Evolutionary conservation across 148 eudicot species (phyloP), one percentile per base, ranked within the genome.

Genomic region (Fagopyrum esculentum): DNA sequence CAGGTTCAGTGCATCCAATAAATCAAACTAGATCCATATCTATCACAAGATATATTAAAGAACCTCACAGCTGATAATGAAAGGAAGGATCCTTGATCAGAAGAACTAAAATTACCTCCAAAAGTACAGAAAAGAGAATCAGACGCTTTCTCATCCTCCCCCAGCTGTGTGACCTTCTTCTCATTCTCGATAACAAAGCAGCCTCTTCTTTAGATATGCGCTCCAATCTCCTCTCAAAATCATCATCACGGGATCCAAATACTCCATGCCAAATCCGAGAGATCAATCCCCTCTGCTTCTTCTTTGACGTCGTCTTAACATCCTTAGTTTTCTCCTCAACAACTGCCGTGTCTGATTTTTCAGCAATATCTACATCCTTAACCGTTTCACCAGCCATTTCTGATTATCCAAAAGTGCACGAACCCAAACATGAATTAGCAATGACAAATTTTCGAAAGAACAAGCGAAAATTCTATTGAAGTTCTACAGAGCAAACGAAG

Each of bases 161-260:
- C 86, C 84, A 87, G 71, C 83, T 85, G 74, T 77, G 81, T 64
- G 96, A 83, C 82, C 96, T 85, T 84, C 78, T 84, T 73, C 85
- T 84, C 83, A 90, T 89, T 81, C 92, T 83, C 69, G 81, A 78
- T 30, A 89, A 78, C 81, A 90, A 77, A 78, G 83, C 44, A 69
- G 87, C 85, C 76, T 93, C 98, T 76, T 90, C 93, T 81, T 87
- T 93, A 8, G 93, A 86, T 70, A 93, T 86, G 51, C 88, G 80
- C 77, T 90, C 82, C 81, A 93, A 72, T 79, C 93, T 87, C 84
- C 84, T 80, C 84, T 85, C 91, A 73, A 87, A 89, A 83, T 93
- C 98, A 79, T 89, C 89, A 19, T 85, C 81, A 11, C 83, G 80
- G 2, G 76, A 61, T 26, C 98, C 82, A 75, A 93, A 89, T 26